A percentile compares a stretch with the other conserved stretches of the same genome.
Conservation (phyloP, 176 grass and related monocot species). For the Cenchrus purpureus region DNA sequence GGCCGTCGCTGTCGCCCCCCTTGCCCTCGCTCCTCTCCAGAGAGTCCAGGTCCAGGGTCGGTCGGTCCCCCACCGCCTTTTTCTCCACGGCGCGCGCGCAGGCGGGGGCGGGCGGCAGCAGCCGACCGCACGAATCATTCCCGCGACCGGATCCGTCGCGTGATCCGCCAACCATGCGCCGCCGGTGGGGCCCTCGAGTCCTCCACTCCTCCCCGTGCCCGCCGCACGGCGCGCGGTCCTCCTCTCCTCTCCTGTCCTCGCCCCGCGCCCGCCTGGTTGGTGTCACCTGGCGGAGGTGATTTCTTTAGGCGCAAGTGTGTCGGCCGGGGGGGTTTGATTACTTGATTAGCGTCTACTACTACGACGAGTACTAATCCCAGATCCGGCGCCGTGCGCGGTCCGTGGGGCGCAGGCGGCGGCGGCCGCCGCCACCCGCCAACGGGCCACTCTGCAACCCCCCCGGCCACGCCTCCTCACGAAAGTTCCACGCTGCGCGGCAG, state of each 20-base stretch:
- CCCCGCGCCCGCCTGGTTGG: no score
- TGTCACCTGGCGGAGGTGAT: background rate
- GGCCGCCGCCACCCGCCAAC: background rate
- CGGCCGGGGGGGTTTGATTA: background rate
- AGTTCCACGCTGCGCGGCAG: conserved; percentile 7
- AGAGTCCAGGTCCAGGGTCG: background rate
- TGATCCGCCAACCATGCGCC: conserved; percentile 38
- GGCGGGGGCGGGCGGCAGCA: background rate
- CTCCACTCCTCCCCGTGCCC: background rate
- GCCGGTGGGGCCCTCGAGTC: no score
- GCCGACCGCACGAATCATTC: conserved; percentile 33
- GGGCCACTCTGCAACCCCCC: background rate
- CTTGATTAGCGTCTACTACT: background rate
- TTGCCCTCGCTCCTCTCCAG: background rate
- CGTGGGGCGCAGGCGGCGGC: background rate
- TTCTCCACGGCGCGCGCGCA: conserved; percentile 22
- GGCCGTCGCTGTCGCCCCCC: conserved; percentile 1
- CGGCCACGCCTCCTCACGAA: background rate
- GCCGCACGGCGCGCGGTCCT: conserved; percentile 27
- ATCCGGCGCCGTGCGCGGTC: conserved; percentile 29
- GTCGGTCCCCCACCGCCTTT: background rate
- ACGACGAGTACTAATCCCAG: background rate
- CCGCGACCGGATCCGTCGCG: conserved; percentile 34
- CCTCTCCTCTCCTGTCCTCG: no score
- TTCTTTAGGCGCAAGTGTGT: conserved; percentile 46